Percentiles rank a stretch among this genome's conserved stretches.
phyloP scores from a whole-genome alignment of 176 grass and related monocot species.

The Miscanthus lutarioriparius region DNA sequence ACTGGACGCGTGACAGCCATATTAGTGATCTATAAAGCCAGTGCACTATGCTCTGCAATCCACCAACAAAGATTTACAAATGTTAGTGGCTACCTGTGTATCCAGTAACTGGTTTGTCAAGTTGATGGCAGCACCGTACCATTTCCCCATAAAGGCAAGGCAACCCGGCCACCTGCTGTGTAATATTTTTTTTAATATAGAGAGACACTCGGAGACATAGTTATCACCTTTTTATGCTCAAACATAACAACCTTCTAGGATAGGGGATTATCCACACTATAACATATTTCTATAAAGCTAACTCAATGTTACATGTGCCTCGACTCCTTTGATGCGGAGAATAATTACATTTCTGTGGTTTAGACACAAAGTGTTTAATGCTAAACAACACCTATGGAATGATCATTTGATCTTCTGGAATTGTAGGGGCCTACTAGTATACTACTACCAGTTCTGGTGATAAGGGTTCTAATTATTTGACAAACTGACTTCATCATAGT shows the following conservation, averaged over 20 bases:
- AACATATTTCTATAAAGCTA: background rate
- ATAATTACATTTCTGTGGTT: constrained; percentile 33
- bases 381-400: constrained; percentile 19
- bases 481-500: constrained; percentile 95
- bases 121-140: background rate
- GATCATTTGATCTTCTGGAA: constrained; percentile 33
- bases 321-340: constrained; percentile 10
- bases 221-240: constrained; percentile 18
- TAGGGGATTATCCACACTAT: constrained; percentile 5
- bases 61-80: constrained; percentile 31
- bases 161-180: constrained; percentile 20
- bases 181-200: background rate
- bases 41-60: constrained; percentile 26
- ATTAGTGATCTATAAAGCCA: constrained; percentile 32
- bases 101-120: constrained; percentile 35
- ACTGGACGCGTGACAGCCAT: constrained; percentile 1
- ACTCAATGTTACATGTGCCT: constrained; percentile 30
- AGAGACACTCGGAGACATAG: background rate
- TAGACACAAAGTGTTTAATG: constrained; percentile 17
- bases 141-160: constrained; percentile 20
- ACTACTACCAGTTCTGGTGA: background rate
- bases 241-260: background rate
- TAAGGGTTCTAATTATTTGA: constrained; percentile 49
- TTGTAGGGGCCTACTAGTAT: constrained; percentile 8
- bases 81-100: background rate